phyloP scores from a whole-genome alignment of 805 yeast species.

The Suhomyces emberorum region DNA sequence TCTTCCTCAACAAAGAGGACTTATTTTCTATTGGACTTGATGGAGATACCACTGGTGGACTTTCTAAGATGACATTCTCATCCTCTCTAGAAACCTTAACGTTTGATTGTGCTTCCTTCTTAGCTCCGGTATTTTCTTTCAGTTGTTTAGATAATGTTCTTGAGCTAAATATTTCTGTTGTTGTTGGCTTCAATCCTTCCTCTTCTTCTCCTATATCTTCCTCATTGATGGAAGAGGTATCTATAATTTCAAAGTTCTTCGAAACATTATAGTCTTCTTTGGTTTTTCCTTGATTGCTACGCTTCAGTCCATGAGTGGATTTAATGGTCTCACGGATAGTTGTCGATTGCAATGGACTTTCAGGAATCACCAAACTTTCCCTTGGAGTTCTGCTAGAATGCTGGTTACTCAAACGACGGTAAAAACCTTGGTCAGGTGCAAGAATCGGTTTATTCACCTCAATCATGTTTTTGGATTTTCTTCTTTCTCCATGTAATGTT shows the following conservation, averaged over 20 bases:
- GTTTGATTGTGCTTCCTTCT: background rate
- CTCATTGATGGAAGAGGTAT: conserved; percentile 20
- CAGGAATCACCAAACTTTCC: background rate
- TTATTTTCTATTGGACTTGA: conserved; percentile 1
- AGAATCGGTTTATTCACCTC: conserved; percentile 12
- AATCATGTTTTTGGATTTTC: conserved; percentile 9
- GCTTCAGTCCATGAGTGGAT: background rate
- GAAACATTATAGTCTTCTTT: conserved; percentile 5
- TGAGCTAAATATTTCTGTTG: conserved; percentile 32
- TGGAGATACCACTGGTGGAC: background rate
- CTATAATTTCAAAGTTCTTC: conserved; percentile 19
- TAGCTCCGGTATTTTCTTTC: background rate
- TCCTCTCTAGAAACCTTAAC: background rate
- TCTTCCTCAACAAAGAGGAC: conserved; percentile 18
- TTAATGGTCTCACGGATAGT: background rate
- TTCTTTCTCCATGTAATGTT: conserved; percentile 10
- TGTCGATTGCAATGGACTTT: conserved; percentile 1
- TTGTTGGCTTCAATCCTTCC: conserved; percentile 19
- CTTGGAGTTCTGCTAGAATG: background rate
- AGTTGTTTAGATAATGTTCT: conserved; percentile 12
- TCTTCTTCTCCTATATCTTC: conserved; percentile 3
- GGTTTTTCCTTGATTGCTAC: background rate
- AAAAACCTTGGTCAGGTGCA: conserved; percentile 5
- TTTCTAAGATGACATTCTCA: background rate
- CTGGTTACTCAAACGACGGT: conserved; percentile 1